Evolutionary conservation across 1,284 basidiomycete species (phyloP), one percentile per base, ranked within the genome.

Genomic region (Cryptococcus sp.): DNA sequence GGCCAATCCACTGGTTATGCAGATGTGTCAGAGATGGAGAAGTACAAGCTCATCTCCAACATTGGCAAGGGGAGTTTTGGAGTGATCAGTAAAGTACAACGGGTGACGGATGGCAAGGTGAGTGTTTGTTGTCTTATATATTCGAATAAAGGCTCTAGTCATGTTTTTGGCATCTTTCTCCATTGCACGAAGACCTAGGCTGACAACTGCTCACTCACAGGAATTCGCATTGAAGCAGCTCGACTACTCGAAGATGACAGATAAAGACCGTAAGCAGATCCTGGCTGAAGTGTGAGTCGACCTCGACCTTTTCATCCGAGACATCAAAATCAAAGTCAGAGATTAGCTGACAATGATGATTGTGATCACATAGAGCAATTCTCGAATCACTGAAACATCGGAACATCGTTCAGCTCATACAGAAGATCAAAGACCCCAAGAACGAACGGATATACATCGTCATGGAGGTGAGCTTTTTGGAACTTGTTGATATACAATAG

Each of bases 41-140:
- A 85, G 58, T 96, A 95, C 73, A 92, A 94, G 64, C 82, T 91
- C 5, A 82, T 94, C 50, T 91, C 93, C 66, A 83, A 95, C 61
- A 95, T 99, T 55, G 94, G 95, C 7, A 95, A 93, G 67, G 94
- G 94, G n/a, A 91, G 90, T 11, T 99, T 98, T 81, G 94, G 95
- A 1, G 89, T 95, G 65, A 97, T 98, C 68, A 87, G 91, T 62
- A 96, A 95, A 81, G 93, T 97, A 19, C 83, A 86, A 63, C 82
- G 94, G 66, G 89, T 90, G 73, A 79, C 84, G 7, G 95, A 98
- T 78, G 91, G 91, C 50, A 73, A 86, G 76, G 92, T 93, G 67
- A 67, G 88, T 85, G 30, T 35, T 27, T 15, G 42, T 45, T 45
- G 42, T 45, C n/a, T 6, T 45, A 10, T 6, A 22, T n/a, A 45